Evolutionary conservation across 139 green algal species (phyloP).

Genomic region (Desmodesmus armatus): DNA sequence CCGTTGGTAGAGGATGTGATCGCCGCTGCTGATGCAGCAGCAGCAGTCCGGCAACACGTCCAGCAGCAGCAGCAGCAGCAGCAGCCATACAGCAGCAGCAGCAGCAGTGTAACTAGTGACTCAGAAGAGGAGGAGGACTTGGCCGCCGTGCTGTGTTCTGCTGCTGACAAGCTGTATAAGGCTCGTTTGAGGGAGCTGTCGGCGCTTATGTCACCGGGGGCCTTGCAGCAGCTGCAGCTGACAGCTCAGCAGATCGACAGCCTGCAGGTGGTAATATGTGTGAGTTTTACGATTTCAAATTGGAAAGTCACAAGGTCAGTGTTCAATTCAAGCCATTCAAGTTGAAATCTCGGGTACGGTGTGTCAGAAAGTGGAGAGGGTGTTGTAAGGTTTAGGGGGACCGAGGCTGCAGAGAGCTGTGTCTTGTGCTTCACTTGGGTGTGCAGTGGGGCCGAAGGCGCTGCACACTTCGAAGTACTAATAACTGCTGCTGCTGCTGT

Average conservation of each 20-base stretch:
- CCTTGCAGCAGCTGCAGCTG: constrained; percentile 50
- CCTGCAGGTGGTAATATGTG: constrained; percentile 17
- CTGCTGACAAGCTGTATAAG: constrained; percentile 27
- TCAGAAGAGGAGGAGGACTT: too few species aligned
- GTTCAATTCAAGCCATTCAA: too few species aligned
- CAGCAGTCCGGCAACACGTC: neutral
- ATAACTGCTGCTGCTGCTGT: too few species aligned
- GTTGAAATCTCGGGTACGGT: too few species aligned
- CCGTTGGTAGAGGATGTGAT: neutral
- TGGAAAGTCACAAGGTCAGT: too few species aligned
- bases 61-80: neutral
- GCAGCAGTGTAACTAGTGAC: neutral
- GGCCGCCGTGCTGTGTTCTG: constrained; percentile 3
- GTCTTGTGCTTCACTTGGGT: too few species aligned
- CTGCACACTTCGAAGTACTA: too few species aligned
- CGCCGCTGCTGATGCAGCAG: neutral
- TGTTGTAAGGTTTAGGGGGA: too few species aligned
- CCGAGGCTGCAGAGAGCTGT: too few species aligned
- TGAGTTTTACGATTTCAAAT: too few species aligned
- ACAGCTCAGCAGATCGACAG: constrained; percentile 12
- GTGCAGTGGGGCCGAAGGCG: too few species aligned
- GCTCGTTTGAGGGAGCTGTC: constrained; percentile 7
- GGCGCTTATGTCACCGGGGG: neutral
- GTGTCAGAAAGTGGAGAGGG: too few species aligned
- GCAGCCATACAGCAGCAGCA: neutral